phyloP scores from a whole-genome alignment of 441 rosid genomes.

The Populus hybrid region DNA sequence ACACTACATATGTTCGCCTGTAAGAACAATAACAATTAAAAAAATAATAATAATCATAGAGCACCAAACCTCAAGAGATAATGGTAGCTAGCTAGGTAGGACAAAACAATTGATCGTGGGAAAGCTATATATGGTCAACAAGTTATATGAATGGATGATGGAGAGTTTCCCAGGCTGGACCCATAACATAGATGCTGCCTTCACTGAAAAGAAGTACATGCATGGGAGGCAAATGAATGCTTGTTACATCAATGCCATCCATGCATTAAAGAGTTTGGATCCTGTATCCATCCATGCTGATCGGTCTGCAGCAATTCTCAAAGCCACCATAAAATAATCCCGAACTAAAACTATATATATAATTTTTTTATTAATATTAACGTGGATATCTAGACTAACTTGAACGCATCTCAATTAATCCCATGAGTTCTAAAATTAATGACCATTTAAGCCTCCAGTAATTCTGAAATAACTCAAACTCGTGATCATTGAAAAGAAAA shows the following conservation, averaged over 20 bases:
- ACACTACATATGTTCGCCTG: background rate
- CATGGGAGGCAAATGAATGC: background rate
- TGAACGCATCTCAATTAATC: no score
- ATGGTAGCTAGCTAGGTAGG: background rate
- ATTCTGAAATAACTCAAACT: no score
- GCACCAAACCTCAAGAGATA: background rate
- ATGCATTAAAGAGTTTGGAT: background rate
- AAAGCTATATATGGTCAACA: background rate
- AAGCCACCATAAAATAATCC: background rate
- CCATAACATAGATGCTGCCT: no score
- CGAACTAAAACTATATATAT: background rate
- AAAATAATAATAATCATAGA: background rate
- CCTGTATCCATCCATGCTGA: background rate
- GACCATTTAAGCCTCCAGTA: no score
- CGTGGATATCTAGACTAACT: no score
- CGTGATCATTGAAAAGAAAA: no score
- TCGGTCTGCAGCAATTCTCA: background rate
- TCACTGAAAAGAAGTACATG: no score
- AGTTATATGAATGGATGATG: background rate
- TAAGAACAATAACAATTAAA: no score
- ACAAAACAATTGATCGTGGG: background rate
- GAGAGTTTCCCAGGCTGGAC: no score
- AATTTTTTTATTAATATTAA: no score
- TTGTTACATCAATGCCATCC: background rate
- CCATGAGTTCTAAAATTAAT: no score